Base-by-base conservation (phyloP, 352 stramenopile species). In the Saprolegnia parasitica region DNA sequence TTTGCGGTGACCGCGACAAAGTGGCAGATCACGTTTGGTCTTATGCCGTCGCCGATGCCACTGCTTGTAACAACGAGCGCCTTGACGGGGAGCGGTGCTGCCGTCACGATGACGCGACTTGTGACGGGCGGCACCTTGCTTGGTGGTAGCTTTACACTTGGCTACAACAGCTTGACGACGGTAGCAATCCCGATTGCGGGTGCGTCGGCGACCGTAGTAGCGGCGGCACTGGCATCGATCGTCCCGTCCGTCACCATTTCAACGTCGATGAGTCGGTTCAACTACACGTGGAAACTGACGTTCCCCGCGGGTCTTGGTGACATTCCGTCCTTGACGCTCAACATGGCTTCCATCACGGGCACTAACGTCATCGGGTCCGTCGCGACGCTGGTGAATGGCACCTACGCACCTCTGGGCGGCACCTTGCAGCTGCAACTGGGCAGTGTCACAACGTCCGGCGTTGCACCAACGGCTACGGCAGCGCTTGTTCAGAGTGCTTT, bases 401-500 rank as follows among this genome's bases (percentile, higher is more conserved):
- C 68, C 11, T 74, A 64, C 39, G 52, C 52, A 13, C n/a, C 50
- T 40, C 39, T 74, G 10, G 61, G 62, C 21, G 68, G 68, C 13
- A 39, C 61, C 10, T 74, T 71, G 20, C 47, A 62, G 8, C 29
- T 74, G 21, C 15, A 24, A 6, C 18, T 50, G 32, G 35, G 23
- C 16, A 49, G 8, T 20, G 20, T 21, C 5, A 11, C 50, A 11
- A 62, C 46, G 5, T 10, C 20, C 1, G 9, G 29, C 13, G 39
- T 70, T 10, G 50, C 42, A 4, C 42, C 18, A 8, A 49, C n/a
- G n/a, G 26, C 39, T 4, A 20, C 26, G 8, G 50, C 46, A 21
- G 13, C 20, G 5, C 4, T 32, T 4, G 23, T 70, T 23, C 42
- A 23, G 4, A 13, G 20, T 16, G 63, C 63, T 2, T 16, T 70